Conservation (phyloP, 2,329 filamentous ascomycete species). For the Pestalotiopsis sp. region DNA sequence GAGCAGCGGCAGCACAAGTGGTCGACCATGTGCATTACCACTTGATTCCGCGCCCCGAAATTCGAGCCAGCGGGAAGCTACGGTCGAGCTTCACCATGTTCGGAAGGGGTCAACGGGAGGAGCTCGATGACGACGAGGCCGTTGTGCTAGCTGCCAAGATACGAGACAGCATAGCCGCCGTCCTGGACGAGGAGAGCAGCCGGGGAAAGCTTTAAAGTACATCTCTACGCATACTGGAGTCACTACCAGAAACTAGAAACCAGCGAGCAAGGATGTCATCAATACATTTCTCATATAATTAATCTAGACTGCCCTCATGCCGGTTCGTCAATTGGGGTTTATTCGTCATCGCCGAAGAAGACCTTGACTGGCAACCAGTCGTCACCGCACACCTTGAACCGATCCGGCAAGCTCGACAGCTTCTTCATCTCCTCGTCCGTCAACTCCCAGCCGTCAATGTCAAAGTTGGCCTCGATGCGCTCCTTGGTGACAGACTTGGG, state of each 20-base stretch:
- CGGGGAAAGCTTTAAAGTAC: conserved; percentile 41
- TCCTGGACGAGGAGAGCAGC: conserved; percentile 46
- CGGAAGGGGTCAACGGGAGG: conserved; percentile 71
- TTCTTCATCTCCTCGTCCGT: conserved; percentile 71
- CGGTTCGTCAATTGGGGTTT: conserved; percentile 25
- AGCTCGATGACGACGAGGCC: conserved; percentile 78
- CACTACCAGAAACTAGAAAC: background rate
- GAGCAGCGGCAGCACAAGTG: conserved; percentile 85
- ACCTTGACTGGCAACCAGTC: conserved; percentile 75
- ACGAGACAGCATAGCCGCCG: conserved; percentile 49
- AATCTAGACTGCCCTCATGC: background rate
- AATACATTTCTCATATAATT: background rate
- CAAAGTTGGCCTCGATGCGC: conserved; percentile 77
- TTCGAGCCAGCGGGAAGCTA: conserved; percentile 52
- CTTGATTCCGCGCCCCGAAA: conserved; percentile 82
- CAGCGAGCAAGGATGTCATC: background rate
- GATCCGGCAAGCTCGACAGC: conserved; percentile 69
- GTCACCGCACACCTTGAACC: conserved; percentile 84
- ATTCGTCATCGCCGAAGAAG: conserved; percentile 84
- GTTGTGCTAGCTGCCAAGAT: conserved; percentile 59
- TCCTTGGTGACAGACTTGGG: conserved; percentile 79
- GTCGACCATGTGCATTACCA: conserved; percentile 96
- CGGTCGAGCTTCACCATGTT: conserved; percentile 82
- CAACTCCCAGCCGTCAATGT: conserved; percentile 74
- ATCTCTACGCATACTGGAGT: background rate